Percentiles rank a stretch among this genome's conserved stretches.
Conservation (phyloP, 169 alveolate species). For the Besnoitia besnoiti region DNA sequence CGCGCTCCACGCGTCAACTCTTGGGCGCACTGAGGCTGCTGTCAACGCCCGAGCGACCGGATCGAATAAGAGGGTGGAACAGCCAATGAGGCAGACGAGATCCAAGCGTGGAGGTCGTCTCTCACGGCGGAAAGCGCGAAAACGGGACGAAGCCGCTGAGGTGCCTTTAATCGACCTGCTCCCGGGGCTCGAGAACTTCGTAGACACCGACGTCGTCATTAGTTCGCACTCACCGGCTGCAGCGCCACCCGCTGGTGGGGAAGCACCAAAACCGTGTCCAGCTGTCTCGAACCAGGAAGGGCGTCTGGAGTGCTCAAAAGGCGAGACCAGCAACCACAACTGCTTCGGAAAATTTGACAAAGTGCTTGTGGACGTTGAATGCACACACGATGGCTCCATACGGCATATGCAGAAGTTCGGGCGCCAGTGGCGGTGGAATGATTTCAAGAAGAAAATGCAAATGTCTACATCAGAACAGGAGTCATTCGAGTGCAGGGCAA, state of each 20-base stretch:
- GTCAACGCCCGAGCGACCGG: neutral
- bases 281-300: neutral
- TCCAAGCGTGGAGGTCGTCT: neutral
- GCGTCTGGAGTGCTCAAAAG: neutral
- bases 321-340: neutral
- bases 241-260: neutral
- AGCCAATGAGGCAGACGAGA: neutral
- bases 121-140: slow-evolving; percentile 32
- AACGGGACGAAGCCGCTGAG: slow-evolving; percentile 52
- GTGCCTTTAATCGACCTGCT: slow-evolving; percentile 46
- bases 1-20: neutral
- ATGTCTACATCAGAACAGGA: neutral
- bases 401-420: slow-evolving; percentile 73
- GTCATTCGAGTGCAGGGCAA: neutral
- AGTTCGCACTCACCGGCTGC: neutral
- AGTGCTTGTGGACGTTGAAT: slow-evolving; percentile 78
- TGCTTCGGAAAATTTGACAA: slow-evolving; percentile 63
- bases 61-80: neutral
- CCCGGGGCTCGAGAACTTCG: neutral
- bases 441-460: slow-evolving; percentile 26
- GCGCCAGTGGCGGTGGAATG: slow-evolving; percentile 58
- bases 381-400: slow-evolving; percentile 79
- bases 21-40: neutral
- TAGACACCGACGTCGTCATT: neutral
- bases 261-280: neutral